Evolutionary conservation across 768 basidiomycete genomes (phyloP), one percentile per base, ranked within the genome.

Genomic region (Collybia sordida): DNA sequence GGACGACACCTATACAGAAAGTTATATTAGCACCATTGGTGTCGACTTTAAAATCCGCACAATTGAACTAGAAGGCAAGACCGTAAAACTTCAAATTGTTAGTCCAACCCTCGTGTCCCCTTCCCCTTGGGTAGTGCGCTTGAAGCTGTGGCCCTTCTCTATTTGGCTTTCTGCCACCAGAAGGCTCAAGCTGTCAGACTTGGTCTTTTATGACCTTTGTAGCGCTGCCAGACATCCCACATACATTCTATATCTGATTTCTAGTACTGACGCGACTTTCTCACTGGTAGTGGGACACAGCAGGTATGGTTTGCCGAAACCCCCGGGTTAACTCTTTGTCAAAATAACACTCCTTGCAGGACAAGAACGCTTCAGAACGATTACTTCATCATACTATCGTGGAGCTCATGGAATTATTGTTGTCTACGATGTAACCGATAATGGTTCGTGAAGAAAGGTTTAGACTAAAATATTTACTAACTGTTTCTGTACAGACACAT

Each of bases 1-100:
- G 53, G 96, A 98, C 72, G 96, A 98, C 70, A 90, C 93, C 44
- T 98, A 95, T 78, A 97, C 96, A 45, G 93, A 96, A 68, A 93
- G 90, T 60, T 98, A 96, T 72, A 95, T 98, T 66, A 90, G 88
- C 51, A 98, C 96, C 34, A 98, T 98, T 70, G 97, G 97, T 57
- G 93, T 98, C 51, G 94, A 97, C 77, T 97, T 97, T 77, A 96
- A 95, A 87, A 98, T 98, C 74, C 84, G 96, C 53, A 98, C 96
- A 28, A 98, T 98, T 72, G 96, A 98, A 69, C 80, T 98, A 47
- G 96, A 98, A 64, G 96, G 96, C 52, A 97, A 97, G 86, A 92
- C 91, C 1, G 92, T 98, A 69, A 98, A 98, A 72, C 81, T 98
- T 52, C 96, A 98, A 74, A 98, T 98, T 72, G 95, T 97, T 63